These are phyloP conservation scores for Chionographis japonica DNA, from an alignment of 106 monocot species.

Conservation along the genomic window DNA sequence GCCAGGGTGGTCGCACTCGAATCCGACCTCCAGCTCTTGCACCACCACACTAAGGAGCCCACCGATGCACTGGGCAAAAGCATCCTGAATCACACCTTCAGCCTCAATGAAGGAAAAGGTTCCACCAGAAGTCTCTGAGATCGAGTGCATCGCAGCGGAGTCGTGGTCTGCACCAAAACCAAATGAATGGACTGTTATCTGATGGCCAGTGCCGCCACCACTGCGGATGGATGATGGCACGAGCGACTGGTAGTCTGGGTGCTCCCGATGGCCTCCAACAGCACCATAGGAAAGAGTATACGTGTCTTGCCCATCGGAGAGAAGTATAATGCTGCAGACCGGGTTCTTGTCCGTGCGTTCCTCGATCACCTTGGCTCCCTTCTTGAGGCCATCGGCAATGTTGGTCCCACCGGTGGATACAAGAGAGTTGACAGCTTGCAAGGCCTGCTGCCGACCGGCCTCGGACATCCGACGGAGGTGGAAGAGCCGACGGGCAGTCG, in stretches of 20 bases:
- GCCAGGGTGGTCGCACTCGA: constrained; percentile 49
- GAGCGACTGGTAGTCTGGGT: constrained; percentile 40
- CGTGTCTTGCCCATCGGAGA: constrained; percentile 97
- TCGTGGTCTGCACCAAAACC: constrained; percentile 92
- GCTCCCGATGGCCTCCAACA: neutral
- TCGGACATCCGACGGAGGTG: constrained; percentile 71
- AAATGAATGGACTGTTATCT: constrained; percentile 77
- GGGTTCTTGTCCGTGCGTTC: constrained; percentile 65
- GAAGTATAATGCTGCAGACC: constrained; percentile 78
- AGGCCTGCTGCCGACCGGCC: constrained; percentile 58
- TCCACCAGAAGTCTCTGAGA: constrained; percentile 78
- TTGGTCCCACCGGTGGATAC: constrained; percentile 69
- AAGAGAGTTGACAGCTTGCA: constrained; percentile 75
- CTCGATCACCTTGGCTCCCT: constrained; percentile 74
- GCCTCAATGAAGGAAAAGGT: constrained; percentile 94
- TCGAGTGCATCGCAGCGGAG: constrained; percentile 61
- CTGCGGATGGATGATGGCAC: constrained; percentile 39
- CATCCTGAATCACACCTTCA: constrained; percentile 74
- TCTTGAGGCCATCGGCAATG: constrained; percentile 77
- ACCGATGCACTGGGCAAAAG: constrained; percentile 98
- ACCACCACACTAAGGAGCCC: constrained; percentile 87
- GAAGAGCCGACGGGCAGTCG: constrained; percentile 70
- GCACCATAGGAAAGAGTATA: constrained; percentile 27
- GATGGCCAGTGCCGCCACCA: constrained; percentile 12
- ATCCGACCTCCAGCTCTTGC: constrained; percentile 41